Evolutionary conservation across 2,329 filamentous ascomycete genomes (phyloP), one percentile per base, ranked within the genome.

Genomic region (Akanthomyces muscarius): DNA sequence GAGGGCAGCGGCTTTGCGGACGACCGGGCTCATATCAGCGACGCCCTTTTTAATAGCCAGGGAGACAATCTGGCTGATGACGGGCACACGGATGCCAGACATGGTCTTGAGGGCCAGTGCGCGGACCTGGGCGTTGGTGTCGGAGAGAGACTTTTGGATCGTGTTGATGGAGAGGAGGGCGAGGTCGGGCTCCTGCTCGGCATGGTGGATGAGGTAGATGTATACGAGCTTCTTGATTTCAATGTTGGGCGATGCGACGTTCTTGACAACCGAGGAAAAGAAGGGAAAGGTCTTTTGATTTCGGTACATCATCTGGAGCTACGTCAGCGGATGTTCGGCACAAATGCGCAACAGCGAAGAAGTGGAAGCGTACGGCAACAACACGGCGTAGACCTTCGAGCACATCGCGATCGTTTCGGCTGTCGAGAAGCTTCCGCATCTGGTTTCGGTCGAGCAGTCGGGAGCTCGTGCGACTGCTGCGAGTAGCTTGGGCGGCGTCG

Each of bases 221-320:
- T 99, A 99, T 66, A 99, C 95, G 62, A 99, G 87, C 76, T 98
- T 98, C 78, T 97, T 96, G 76, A 98, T 93, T 72, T 96, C 92
- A 70, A 97, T 84, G 71, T 92, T 97, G 16, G 93, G 90, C 44
- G 91, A 97, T 33, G 94, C 94, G 64, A 97, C 92, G 70, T 98
- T 99, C 80, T 99, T 99, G 75, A 99, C 92, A 62, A 99, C 90
- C 28, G 92, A 90, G n/a, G 94, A 96, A 81, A 99, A 99, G 82
- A 94, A 96, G 25, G 91, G 88, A 2, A 96, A 83, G 63, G 92
- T 97, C 68, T 91, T 89, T 74, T 96, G 91, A 69, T 90, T 87
- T 69, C 88, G 87, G 78, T 97, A 98, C 87, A 97, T 96, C 89
- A 98, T 94, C 92, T 97, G 71, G 13, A 48, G 65, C 61, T 38